phyloP scores from a whole-genome alignment of 768 basidiomycete genomes.

The Lactarius indigo region DNA sequence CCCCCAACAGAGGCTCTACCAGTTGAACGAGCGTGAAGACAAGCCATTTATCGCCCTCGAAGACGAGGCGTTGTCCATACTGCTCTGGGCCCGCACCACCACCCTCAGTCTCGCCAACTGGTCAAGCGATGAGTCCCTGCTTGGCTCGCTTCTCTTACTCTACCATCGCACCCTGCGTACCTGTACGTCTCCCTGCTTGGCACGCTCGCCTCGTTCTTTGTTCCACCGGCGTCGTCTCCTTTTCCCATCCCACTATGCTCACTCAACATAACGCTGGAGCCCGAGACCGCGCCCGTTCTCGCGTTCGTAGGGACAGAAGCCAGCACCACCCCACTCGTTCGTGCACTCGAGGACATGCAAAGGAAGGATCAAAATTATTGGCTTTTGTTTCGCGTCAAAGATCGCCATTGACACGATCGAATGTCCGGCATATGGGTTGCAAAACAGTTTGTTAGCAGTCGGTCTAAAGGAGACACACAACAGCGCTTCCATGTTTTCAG shows the following conservation, averaged over 20 bases:
- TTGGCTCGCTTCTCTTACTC: conserved; percentile 59
- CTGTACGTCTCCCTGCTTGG: conserved; percentile 56
- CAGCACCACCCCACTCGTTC: conserved; percentile 34
- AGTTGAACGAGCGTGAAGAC: conserved; percentile 21
- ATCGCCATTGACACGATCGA: too few relatives aligned
- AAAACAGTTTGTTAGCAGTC: too few relatives aligned
- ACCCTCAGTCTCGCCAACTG: conserved; percentile 65
- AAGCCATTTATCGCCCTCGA: conserved; percentile 27
- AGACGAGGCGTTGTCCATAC: conserved; percentile 44
- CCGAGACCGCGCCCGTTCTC: conserved; percentile 52
- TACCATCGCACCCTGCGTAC: conserved; percentile 53
- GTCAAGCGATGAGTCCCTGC: conserved; percentile 56
- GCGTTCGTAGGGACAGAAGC: conserved; percentile 55
- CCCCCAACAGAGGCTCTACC: conserved; percentile 46
- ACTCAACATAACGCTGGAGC: conserved; percentile 45
- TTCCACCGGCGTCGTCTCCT: conserved; percentile 27
- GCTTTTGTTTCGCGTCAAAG: too few relatives aligned
- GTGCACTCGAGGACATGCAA: too few relatives aligned
- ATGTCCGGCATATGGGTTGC: too few relatives aligned
- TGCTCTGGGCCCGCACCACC: conserved; percentile 45
- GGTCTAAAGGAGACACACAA: too few relatives aligned
- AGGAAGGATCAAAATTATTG: too few relatives aligned
- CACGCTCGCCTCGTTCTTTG: conserved; percentile 47
- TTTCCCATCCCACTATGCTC: conserved; percentile 33
- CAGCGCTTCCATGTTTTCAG: too few relatives aligned